These are phyloP conservation scores for Niebla homalea DNA, from an alignment of 495 filamentous ascomycete species.

Conservation along the genomic window DNA sequence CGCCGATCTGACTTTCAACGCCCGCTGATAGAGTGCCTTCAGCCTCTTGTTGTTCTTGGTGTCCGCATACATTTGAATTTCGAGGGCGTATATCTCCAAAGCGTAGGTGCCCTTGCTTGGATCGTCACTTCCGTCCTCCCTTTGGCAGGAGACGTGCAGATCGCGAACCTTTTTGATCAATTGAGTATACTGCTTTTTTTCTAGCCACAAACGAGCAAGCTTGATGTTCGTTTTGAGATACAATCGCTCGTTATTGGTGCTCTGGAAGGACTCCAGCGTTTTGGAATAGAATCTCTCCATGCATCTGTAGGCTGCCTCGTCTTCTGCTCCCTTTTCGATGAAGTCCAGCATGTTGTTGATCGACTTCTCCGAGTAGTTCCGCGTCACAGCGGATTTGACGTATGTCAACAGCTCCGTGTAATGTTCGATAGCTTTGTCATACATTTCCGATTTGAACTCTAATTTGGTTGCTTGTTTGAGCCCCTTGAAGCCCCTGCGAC, in stretches of 20 bases:
- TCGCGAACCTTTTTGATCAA: constrained; percentile 76
- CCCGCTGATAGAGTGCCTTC: constrained; percentile 82
- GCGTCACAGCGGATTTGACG: constrained; percentile 90
- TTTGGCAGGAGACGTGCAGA: constrained; percentile 79
- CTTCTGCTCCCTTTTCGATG: constrained; percentile 85
- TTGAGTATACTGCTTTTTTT: constrained; percentile 73
- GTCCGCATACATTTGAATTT: constrained; percentile 98
- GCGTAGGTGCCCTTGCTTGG: constrained; percentile 93
- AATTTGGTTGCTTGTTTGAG: constrained; percentile 96
- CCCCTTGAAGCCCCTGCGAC: constrained; percentile 77
- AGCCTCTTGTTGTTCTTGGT: constrained; percentile 94
- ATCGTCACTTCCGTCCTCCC: constrained; percentile 80
- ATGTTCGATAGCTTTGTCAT: constrained; percentile 83
- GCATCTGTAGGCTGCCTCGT: constrained; percentile 62
- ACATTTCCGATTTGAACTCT: constrained; percentile 77
- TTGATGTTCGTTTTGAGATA: constrained; percentile 99
- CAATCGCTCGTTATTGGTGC: constrained; percentile 90
- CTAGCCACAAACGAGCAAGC: constrained; percentile 77
- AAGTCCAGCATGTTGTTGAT: constrained; percentile 99
- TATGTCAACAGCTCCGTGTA: constrained; percentile 93
- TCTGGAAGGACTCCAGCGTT: constrained; percentile 88
- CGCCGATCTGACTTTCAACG: constrained; percentile 80
- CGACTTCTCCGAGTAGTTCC: constrained; percentile 97
- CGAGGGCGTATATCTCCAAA: constrained; percentile 88
- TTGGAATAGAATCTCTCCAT: constrained; percentile 95